Percentiles rank a stretch among this genome's conserved stretches.
Conservation (phyloP, 257 asterid species). For the Solanum lycopersicoides region DNA sequence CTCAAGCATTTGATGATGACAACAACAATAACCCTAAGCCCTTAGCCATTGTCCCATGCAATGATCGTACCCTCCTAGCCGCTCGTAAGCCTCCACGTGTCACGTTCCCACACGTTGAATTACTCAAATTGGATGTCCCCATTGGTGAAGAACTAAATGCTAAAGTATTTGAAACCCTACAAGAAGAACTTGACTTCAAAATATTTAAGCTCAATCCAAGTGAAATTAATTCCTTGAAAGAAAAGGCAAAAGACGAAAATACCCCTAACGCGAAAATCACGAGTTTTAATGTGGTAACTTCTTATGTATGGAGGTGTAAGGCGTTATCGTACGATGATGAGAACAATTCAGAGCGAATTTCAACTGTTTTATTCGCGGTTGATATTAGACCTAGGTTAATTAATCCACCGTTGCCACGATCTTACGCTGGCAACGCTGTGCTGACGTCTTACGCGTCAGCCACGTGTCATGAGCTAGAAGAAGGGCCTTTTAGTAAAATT, state of each 20-base stretch:
- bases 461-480: slow-evolving; percentile 39
- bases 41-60: slow-evolving; percentile 41
- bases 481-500: slow-evolving; percentile 29
- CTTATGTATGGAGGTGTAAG: slow-evolving; percentile 81
- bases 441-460: slow-evolving; percentile 57
- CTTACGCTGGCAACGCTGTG: slow-evolving; percentile 77
- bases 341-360: slow-evolving; percentile 16
- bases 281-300: slow-evolving; percentile 63
- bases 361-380: slow-evolving; percentile 59
- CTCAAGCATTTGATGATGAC: slow-evolving; percentile 64
- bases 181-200: slow-evolving; percentile 44
- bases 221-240: slow-evolving; percentile 34
- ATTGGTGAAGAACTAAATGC: slow-evolving; percentile 34
- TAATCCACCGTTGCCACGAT: slow-evolving; percentile 51
- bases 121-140: slow-evolving; percentile 52
- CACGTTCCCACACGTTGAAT: slow-evolving; percentile 75
- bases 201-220: slow-evolving; percentile 40
- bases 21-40: slow-evolving; percentile 18
- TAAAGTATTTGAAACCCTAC: slow-evolving; percentile 35
- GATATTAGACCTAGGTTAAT: slow-evolving; percentile 53
- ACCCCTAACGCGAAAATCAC: slow-evolving; percentile 12
- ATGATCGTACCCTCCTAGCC: slow-evolving; percentile 61
- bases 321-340: slow-evolving; percentile 31
- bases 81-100: slow-evolving; percentile 78
- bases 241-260: slow-evolving; percentile 19